Evolutionary conservation across 2,329 filamentous ascomycete genomes (phyloP), one percentile per base, ranked within the genome.

Genomic region (Diaporthe sp.): DNA sequence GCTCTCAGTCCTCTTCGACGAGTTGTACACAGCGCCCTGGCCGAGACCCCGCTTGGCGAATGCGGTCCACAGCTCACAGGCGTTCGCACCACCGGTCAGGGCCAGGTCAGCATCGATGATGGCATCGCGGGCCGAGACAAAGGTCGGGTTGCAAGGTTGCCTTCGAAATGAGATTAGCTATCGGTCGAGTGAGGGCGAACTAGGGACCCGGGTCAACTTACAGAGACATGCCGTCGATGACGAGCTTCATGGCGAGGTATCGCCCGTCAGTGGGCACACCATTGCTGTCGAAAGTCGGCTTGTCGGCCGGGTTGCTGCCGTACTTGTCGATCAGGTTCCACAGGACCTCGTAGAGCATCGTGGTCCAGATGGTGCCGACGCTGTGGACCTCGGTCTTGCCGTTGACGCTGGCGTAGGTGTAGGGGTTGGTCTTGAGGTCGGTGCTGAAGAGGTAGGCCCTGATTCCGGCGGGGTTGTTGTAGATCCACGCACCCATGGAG

Each of bases 41-140:
- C 89, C 89, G 3, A 91, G 80, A n/a, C 89, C 89, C 61, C 89
- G 82, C 85, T 90, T 90, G 1, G 89, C 88, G 77, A 91, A 90
- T 0, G 78, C 89, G 19, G 77, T 87, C 89, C 89, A 91, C 74
- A 91, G 81, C 77, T 85, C 84, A 71, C 89, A 90, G 17, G 78
- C 74, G 80, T 91, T 90, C 15, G 78, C 79, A 3, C 88, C 89
- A 1, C 83, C 85, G 1, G 89, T 90, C 12, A 91, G 82, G 5
- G 85, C 84, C 45, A 80, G 80, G 78, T 91, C 89, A 0, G 89
- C 89, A 74, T 90, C 89, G 30, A 91, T 78, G 76, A 91, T 90
- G 25, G 88, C 88, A 72, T 90, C 85, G 38, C 89, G 84, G 1
- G 88, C 87, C 71, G 85, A 84, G 15, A 89, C 81, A 73, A 91